These are phyloP conservation scores for Colletotrichum higginsianum DNA, from an alignment of 2,329 filamentous ascomycete species.

Conservation along the genomic window DNA sequence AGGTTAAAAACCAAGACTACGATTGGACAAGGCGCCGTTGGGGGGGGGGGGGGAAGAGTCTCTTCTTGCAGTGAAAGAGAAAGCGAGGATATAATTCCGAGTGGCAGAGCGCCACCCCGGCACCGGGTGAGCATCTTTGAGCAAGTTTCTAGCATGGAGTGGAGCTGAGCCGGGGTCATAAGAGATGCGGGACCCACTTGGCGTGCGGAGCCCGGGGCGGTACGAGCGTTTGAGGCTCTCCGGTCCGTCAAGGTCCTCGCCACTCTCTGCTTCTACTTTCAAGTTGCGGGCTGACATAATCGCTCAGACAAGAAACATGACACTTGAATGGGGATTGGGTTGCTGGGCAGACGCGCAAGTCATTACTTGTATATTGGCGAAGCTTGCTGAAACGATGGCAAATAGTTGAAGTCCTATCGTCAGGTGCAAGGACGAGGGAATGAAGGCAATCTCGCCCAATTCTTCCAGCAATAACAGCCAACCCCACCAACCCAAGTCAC, in stretches of 20 bases:
- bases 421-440: background rate
- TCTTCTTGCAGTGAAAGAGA: background rate
- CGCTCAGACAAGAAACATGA: background rate
- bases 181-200: background rate
- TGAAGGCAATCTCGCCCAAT: no score
- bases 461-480: background rate
- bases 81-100: background rate
- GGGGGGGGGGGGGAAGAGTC: no score
- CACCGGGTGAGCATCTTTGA: constrained; percentile 54
- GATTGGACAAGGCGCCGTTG: background rate
- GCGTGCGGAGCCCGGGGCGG: constrained; percentile 2
- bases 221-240: constrained; percentile 26
- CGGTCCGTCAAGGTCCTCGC: constrained; percentile 15
- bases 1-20: background rate
- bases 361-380: background rate
- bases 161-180: constrained; percentile 2
- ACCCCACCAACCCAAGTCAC: background rate
- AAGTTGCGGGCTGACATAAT: background rate
- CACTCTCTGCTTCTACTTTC: background rate
- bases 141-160: constrained; percentile 50
- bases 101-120: background rate
- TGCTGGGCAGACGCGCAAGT: background rate
- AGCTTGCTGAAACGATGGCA: background rate
- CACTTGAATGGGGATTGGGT: background rate
- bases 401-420: background rate